These are phyloP conservation scores for Aegle marmelos DNA, from an alignment of 345 rosid genomes.

Conservation along the genomic window DNA sequence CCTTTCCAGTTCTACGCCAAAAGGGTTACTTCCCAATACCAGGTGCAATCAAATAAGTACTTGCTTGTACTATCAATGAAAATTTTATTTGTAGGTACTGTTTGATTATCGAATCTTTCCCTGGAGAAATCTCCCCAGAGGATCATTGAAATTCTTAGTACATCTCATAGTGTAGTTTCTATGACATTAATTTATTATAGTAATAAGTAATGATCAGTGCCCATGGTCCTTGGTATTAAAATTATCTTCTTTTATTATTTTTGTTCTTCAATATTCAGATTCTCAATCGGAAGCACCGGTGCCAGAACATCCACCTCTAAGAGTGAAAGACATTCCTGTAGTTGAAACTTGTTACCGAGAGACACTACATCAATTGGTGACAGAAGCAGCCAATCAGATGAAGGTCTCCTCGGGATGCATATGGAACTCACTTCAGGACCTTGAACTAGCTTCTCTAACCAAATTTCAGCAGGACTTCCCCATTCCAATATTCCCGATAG, in stretches of 20 bases:
- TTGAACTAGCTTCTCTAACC: constrained; percentile 21
- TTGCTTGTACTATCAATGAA: neutral
- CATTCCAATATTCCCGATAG: constrained; percentile 31
- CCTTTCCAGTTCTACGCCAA: constrained; percentile 23
- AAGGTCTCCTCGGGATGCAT: constrained; percentile 34
- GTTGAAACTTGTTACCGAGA: constrained; percentile 18
- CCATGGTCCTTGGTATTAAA: neutral
- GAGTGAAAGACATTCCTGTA: constrained; percentile 40
- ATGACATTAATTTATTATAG: neutral
- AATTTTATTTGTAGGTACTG: neutral
- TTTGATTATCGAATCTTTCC: neutral
- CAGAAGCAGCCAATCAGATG: constrained; percentile 1
- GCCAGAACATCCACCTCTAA: constrained; percentile 32
- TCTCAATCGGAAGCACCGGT: constrained; percentile 21
- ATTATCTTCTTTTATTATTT: neutral
- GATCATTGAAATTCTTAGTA: neutral
- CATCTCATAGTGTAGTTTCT: too few species aligned
- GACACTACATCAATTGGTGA: constrained; percentile 14
- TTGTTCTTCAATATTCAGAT: constrained; percentile 11
- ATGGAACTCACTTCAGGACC: constrained; percentile 32
- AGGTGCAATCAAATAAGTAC: constrained; percentile 10
- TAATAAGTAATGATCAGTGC: neutral
- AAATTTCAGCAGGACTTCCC: constrained; percentile 1
- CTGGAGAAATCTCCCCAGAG: neutral
- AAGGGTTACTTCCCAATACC: constrained; percentile 29